Evolutionary conservation across 805 yeast genomes (phyloP), one percentile per base, ranked within the genome.

Genomic region (Suhomyces pyralidae): DNA sequence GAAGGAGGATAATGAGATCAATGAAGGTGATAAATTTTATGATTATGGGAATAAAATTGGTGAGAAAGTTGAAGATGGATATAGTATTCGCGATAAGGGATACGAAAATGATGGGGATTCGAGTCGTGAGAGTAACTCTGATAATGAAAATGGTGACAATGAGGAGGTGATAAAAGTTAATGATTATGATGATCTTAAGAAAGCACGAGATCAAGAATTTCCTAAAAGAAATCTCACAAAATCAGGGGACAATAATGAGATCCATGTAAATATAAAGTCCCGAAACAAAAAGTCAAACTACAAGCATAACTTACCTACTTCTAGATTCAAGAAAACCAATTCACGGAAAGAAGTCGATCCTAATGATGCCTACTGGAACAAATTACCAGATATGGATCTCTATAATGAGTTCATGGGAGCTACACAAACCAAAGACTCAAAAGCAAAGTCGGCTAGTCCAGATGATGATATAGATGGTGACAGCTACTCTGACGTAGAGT

Each of bases 301-400:
- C 17, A 32, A 28, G 32, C 32, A 10, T 28, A 7, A 28, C 12
- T 5, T n/a, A 32, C 36, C 17, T n/a, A 30, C 5, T 5, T 14
- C 6, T 30, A 32, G 9, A n/a, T n/a, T 3, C 8, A 32, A 15
- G 17, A 32, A n/a, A 32, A n/a, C 42, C 12, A 12, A 9, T 8
- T 17, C 24, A 17, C 42, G 19, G 14, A 17, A 38, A 38, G 14
- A 38, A 8, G 30, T 25, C 15, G 64, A 61, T 43, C 61, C 61
- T 15, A 62, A 63, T 48, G 64, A 59, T 48, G 64, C 57, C n/a
- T 63, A 64, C 40, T 63, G 64, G 66, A 48, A 60, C 25, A 60
- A 61, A 46, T 49, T 57, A 12, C 66, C 67, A 3, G 68, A 62
- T 46, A 57, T 54, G 10, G 60, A 58, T 34, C 55, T 63, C 25